phyloP scores from a whole-genome alignment of 257 asterid species.

The Solanum stenotomum region DNA sequence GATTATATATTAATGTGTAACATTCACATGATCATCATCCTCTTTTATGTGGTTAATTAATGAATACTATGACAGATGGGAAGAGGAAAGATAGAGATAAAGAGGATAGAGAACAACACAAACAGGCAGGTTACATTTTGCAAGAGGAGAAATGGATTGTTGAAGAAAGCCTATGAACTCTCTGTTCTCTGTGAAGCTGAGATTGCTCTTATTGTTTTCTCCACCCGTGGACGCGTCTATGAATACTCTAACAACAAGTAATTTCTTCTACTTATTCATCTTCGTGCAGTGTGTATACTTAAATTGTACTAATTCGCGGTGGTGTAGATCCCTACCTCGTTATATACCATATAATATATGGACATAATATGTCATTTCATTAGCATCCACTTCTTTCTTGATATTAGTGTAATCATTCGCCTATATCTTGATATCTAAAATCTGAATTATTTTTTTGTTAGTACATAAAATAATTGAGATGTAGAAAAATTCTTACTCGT shows the following conservation, averaged over 20 bases:
- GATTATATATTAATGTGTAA: neutral
- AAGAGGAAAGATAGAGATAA: constrained; percentile 77
- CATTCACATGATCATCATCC: neutral
- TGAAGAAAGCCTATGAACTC: constrained; percentile 81
- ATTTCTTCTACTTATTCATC: neutral
- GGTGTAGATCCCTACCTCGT: neutral
- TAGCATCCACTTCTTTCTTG: neutral
- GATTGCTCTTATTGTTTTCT: constrained; percentile 76
- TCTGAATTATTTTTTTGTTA: fast-evolving
- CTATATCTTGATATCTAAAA: neutral
- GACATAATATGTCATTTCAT: neutral
- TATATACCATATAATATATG: neutral
- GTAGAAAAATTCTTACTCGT: neutral
- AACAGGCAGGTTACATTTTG: constrained; percentile 82
- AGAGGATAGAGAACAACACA: constrained; percentile 80
- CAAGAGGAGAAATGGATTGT: constrained; percentile 73
- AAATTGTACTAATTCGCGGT: too few relatives aligned
- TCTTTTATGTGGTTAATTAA: neutral
- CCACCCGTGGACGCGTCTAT: constrained; percentile 86
- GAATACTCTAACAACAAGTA: constrained; percentile 71
- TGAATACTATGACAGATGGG: constrained; percentile 30
- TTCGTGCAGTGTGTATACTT: neutral
- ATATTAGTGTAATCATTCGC: neutral
- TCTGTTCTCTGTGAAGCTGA: constrained; percentile 80
- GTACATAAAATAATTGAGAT: neutral